Evolutionary conservation across 2,329 filamentous ascomycete genomes (phyloP).

Genomic region (Claviceps citrina): DNA sequence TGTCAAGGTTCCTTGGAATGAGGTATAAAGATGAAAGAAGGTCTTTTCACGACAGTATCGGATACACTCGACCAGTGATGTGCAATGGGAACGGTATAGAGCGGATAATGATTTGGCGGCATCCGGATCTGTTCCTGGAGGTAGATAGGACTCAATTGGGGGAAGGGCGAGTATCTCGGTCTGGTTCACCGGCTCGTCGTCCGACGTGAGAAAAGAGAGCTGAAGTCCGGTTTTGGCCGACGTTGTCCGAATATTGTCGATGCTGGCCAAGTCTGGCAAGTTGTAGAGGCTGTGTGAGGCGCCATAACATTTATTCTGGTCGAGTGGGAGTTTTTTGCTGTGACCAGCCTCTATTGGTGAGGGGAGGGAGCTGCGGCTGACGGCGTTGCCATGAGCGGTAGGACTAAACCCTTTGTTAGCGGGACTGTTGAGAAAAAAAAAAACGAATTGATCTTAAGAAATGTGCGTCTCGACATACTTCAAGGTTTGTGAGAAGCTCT

Average conservation of each 20-base stretch:
- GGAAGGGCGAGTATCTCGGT: conserved; percentile 66
- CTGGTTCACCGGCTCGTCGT: conserved; percentile 36
- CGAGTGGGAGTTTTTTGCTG: conserved; percentile 5
- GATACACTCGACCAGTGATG: conserved; percentile 86
- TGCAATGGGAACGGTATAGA: conserved; percentile 86
- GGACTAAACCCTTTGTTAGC: conserved; percentile 17
- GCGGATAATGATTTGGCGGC: conserved; percentile 74
- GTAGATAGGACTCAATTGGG: conserved; percentile 69
- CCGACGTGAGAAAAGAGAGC: conserved; percentile 45
- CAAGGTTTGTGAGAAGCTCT: conserved; percentile 32
- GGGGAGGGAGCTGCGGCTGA: conserved; percentile 13
- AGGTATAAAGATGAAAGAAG: conserved; percentile 86
- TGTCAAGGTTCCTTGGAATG: conserved; percentile 89
- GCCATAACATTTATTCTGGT: conserved; percentile 8
- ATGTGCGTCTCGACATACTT: conserved; percentile 24
- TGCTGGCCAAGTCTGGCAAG: conserved; percentile 36
- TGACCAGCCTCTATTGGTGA: conserved; percentile 16
- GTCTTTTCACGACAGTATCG: conserved; percentile 94
- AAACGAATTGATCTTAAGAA: not conserved
- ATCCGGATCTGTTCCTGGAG: conserved; percentile 68
- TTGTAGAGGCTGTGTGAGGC: conserved; percentile 39
- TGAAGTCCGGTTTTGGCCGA: conserved; percentile 41
- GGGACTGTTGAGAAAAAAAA: not conserved
- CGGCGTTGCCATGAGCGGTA: conserved; percentile 15
- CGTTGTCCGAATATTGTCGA: conserved; percentile 44